Percentiles rank a stretch among this genome's conserved stretches.
These are phyloP conservation scores for Mucor ambiguus DNA, from an alignment of 371 early-diverging fungal species.

Conservation along the genomic window DNA sequence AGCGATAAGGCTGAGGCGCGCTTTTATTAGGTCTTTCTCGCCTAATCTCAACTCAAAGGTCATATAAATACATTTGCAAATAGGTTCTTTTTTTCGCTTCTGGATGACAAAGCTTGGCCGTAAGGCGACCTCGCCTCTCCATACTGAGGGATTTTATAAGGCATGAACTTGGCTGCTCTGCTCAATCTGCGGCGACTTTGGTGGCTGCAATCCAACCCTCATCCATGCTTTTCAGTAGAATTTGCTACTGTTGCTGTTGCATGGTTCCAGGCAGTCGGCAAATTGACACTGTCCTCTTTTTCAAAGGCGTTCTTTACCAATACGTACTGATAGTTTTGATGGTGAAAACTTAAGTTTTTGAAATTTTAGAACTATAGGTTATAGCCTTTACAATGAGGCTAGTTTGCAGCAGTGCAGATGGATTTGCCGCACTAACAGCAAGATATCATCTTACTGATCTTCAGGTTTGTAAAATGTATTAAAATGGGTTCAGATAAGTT, in stretches of 20 bases:
- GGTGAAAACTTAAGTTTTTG: constrained; percentile 21
- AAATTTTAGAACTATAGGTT: constrained; percentile 19
- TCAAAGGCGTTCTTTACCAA: constrained; percentile 18
- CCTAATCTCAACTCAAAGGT: constrained; percentile 15
- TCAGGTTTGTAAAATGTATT: constrained; percentile 14
- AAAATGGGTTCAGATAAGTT: no score
- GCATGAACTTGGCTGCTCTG: constrained; percentile 27
- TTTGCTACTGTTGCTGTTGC: constrained; percentile 25
- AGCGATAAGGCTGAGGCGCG: constrained; percentile 12
- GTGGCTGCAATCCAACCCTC: constrained; percentile 23
- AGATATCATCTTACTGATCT: constrained; percentile 11
- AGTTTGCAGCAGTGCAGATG: constrained; percentile 18
- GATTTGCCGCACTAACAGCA: constrained; percentile 18
- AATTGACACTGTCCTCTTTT: constrained; percentile 24
- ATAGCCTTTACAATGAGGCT: constrained; percentile 19
- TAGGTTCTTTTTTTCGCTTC: constrained; percentile 18
- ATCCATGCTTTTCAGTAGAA: constrained; percentile 24
- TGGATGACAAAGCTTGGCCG: constrained; percentile 23
- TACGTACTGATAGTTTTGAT: constrained; percentile 21
- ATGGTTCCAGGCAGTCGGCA: constrained; percentile 27
- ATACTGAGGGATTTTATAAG: constrained; percentile 21
- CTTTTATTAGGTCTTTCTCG: constrained; percentile 13
- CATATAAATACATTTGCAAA: no score
- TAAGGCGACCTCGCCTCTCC: constrained; percentile 25
- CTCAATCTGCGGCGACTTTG: constrained; percentile 26